Evolutionary conservation across 2,329 filamentous ascomycete species (phyloP), one percentile per base, ranked within the genome.

Genomic region (Paramyrothecium roridum): DNA sequence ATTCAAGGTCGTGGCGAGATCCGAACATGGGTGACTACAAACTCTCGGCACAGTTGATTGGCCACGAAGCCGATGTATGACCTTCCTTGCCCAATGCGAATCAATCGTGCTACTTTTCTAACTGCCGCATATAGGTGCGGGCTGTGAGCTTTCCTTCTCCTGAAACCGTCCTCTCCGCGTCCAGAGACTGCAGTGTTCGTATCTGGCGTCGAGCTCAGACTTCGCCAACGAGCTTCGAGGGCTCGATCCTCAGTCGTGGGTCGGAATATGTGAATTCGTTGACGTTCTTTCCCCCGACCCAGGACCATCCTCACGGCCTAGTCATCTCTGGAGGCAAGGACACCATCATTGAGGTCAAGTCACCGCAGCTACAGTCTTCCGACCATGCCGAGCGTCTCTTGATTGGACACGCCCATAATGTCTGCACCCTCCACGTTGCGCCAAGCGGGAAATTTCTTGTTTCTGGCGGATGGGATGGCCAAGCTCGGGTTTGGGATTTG

Each of bases 401-500:
- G 11, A 78, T 96, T 52, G 93, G 95, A 13, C 95, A 99, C 69
- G 81, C 84, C 20, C 84, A 89, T 70, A 98, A 98, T 65, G 86
- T 99, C 48, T 97, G 93, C 70, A 83, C 93, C 10, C 75, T 99
- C 48, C 91, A 96, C 65, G 87, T 91, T 17, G 88, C 87, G 52
- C 83, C 88, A 1, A 82, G 86, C 56, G 88, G 87, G 2, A 83
- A 77, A 48, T 90, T 86, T 70, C 80, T 98, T 45, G 87, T 97
- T 49, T 98, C 93, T 61, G 95, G 93, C 33, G 90, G 93, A 65
- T 99, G 95, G 95, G 95, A 99, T 72, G 85, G 85, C 30, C 89
- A 92, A 60, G 93, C 91, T 26, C 87, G 91, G 54, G 76, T 98
- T 52, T 99, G 95, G 95, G 82, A 81, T 59, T 77, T 95, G n/a